Evolutionary conservation across 768 basidiomycete species (phyloP), one percentile per base, ranked within the genome.

Genomic region (Kwoniella sp.): DNA sequence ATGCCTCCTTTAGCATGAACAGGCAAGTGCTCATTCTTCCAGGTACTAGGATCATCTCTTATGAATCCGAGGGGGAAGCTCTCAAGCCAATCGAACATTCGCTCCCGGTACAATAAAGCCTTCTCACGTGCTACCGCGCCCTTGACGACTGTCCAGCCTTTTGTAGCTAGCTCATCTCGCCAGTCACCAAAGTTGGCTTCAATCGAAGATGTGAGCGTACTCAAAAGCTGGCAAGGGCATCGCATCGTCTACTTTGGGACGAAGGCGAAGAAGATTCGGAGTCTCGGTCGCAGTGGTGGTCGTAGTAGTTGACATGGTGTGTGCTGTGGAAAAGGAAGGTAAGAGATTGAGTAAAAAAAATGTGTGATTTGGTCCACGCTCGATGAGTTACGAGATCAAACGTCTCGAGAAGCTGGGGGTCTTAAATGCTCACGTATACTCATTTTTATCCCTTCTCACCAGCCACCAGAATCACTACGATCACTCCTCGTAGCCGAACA

Each of bases 51-150:
- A 47, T 78, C 76, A 54, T 76, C 68, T 25, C 76, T 63, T 58
- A 78, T 70, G 66, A 74, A 79, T 21, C 77, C 77, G 17, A 73
- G 61, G 1, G 65, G 62, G 53, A 77, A 77, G 22, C 54, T 53
- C 56, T 79, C 78, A 56, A 79, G 66, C 77, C 77, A 79, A 17
- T 68, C 60, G 30, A 73, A 68, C 7, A 67, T 61, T 21, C 62
- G 54, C 25, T 71, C 63, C 15, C 59, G 46, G 51, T 77, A 77
- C 21, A 56, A 52, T 12, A 63, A 46, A 7, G 75, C 75, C 27
- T 64, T 63, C 33, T 70, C 68, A 8, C 44, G 26, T 4, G 67
- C 49, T 25, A 77, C 58, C 13, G 72, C 72, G 3, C 40, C 40
- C 47, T 64, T 60, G 56, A 68, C 65, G 21, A 76, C 67, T 21